These are phyloP conservation scores for Pestalotiopsis sp. DNA, from an alignment of 2,329 filamentous ascomycete species.

Conservation along the genomic window DNA sequence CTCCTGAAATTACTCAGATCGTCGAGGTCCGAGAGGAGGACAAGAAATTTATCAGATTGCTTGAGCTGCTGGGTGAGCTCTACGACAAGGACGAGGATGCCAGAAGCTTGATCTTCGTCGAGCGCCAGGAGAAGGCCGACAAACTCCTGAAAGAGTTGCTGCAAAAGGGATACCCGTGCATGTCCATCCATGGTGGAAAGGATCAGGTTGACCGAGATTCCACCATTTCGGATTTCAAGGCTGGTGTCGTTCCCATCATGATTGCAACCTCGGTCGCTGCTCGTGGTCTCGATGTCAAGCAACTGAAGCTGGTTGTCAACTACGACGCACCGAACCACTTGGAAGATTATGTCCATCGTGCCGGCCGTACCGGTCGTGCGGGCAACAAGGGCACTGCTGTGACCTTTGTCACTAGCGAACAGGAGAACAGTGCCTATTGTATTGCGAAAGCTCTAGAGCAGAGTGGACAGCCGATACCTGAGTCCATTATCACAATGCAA, in stretches of 20 bases:
- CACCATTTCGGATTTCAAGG: constrained; percentile 92
- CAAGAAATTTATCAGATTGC: constrained; percentile 80
- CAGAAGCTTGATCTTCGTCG: constrained; percentile 87
- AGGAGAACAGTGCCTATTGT: constrained; percentile 87
- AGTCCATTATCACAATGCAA: constrained; percentile 66
- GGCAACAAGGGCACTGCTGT: constrained; percentile 94
- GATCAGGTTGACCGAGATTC: constrained; percentile 93
- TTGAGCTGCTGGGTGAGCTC: constrained; percentile 85
- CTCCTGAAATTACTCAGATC: constrained; percentile 89
- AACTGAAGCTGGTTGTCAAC: constrained; percentile 93
- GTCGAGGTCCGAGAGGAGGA: constrained; percentile 85
- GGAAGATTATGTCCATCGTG: constrained; percentile 95
- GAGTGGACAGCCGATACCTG: constrained; percentile 82
- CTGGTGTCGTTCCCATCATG: constrained; percentile 84
- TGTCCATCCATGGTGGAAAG: constrained; percentile 92
- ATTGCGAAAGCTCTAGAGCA: constrained; percentile 92
- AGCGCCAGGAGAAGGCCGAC: constrained; percentile 89
- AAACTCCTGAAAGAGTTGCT: constrained; percentile 76
- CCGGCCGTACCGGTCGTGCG: constrained; percentile 89
- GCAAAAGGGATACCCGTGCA: constrained; percentile 85
- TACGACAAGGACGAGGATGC: constrained; percentile 89
- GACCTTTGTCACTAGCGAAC: constrained; percentile 89
- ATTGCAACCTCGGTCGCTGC: constrained; percentile 96
- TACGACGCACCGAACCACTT: constrained; percentile 92
- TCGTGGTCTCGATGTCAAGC: constrained; percentile 92